Conservation (phyloP, 2,329 filamentous ascomycete genomes). For the Daldinia sp. region DNA sequence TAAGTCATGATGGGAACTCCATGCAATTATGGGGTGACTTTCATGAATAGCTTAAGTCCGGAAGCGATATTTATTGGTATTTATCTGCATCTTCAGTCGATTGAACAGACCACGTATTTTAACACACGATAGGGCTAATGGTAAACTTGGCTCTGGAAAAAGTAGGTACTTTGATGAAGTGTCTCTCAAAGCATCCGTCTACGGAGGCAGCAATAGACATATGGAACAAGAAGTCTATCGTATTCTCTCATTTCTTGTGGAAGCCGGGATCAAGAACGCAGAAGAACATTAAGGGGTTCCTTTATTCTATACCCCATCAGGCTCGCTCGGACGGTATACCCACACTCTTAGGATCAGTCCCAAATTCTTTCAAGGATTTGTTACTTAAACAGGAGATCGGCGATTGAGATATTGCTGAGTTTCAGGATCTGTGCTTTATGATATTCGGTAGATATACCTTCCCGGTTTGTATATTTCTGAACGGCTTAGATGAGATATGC, state of each 20-base stretch:
- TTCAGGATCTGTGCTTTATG: neutral
- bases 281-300: neutral
- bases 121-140: neutral
- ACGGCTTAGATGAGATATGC: slow-evolving; percentile 19
- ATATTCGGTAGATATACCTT: neutral
- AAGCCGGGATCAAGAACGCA: neutral
- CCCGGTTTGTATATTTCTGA: slow-evolving; percentile 14
- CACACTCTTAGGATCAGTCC: neutral
- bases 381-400: neutral
- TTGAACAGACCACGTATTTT: neutral
- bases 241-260: neutral
- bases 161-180: neutral
- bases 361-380: neutral
- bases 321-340: neutral
- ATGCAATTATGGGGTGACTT: neutral
- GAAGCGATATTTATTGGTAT: neutral
- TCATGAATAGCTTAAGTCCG: neutral
- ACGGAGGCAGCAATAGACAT: neutral
- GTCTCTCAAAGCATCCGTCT: neutral
- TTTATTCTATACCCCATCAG: neutral
- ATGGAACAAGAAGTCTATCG: neutral
- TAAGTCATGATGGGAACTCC: neutral
- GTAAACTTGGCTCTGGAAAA: neutral
- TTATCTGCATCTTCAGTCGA: neutral
- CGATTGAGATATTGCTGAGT: neutral